phyloP scores from a whole-genome alignment of 352 stramenopile genomes.

The Pythium apleroticum region DNA sequence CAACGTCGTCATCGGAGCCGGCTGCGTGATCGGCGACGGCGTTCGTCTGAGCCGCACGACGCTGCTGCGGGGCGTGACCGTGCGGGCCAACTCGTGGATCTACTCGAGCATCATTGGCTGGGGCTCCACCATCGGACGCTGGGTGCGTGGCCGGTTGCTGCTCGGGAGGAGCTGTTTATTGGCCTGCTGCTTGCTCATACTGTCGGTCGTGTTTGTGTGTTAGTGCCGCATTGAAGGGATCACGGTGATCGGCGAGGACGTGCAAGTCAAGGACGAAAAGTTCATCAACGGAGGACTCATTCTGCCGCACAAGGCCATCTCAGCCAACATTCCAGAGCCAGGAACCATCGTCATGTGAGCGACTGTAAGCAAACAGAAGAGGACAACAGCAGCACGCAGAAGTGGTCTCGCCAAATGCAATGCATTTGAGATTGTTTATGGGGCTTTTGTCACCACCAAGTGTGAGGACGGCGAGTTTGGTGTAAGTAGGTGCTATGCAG shows the following conservation, averaged over 20 bases:
- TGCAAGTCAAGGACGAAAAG: slow-evolving; percentile 88
- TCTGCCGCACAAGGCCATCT: slow-evolving; percentile 88
- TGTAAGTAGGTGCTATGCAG: slow-evolving; percentile 12
- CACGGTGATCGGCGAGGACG: slow-evolving; percentile 85
- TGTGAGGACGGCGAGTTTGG: slow-evolving; percentile 16
- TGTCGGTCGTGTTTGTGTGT: slow-evolving; percentile 15
- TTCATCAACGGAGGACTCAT: slow-evolving; percentile 89
- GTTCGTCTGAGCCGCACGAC: slow-evolving; percentile 83
- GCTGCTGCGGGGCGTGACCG: slow-evolving; percentile 70
- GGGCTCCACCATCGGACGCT: slow-evolving; percentile 84
- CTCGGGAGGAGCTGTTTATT: background rate
- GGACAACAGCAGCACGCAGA: background rate
- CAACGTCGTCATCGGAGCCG: slow-evolving; percentile 81
- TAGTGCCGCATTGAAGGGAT: slow-evolving; percentile 81
- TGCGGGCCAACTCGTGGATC: slow-evolving; percentile 84
- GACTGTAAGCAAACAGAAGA: no score
- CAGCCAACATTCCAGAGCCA: slow-evolving; percentile 76
- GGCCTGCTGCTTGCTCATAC: background rate
- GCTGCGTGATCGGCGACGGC: slow-evolving; percentile 86
- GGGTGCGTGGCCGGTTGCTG: slow-evolving; percentile 38
- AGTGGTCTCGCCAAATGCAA: slow-evolving; percentile 2
- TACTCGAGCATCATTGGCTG: slow-evolving; percentile 90
- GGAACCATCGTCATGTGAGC: slow-evolving; percentile 88
- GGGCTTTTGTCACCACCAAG: slow-evolving; percentile 16
- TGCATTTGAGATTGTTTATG: slow-evolving; percentile 15